These are phyloP conservation scores for Diaporthe australafricana DNA, from an alignment of 2,329 filamentous ascomycete genomes.

Conservation along the genomic window DNA sequence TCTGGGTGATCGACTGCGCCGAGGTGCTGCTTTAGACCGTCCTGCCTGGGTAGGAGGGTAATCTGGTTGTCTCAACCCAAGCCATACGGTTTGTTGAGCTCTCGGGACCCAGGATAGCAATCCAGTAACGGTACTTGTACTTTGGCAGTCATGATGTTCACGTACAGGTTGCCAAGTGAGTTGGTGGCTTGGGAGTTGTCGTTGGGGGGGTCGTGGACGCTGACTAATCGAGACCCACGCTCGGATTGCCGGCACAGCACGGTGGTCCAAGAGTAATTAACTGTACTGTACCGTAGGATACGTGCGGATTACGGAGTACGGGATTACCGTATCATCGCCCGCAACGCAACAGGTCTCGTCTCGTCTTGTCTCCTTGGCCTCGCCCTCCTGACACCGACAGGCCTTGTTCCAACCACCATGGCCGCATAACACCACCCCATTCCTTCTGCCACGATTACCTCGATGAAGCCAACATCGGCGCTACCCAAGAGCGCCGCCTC, in stretches of 20 bases:
- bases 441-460: constrained; percentile 3
- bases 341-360: constrained; percentile 30
- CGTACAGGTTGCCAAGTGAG: too few species aligned
- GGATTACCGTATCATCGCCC: constrained; percentile 24
- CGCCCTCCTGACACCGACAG: constrained; percentile 20
- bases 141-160: too few species aligned
- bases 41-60: background rate
- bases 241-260: constrained; percentile 14
- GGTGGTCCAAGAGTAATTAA: constrained; percentile 5
- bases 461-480: constrained; percentile 35
- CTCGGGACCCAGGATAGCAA: too few species aligned
- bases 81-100: background rate
- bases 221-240: background rate
- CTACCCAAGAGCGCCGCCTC: constrained; percentile 34
- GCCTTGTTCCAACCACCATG: constrained; percentile 9
- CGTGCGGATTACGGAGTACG: constrained; percentile 25
- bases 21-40: background rate
- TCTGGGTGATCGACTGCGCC: background rate
- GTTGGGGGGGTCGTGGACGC: background rate
- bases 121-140: too few species aligned
- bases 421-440: constrained; percentile 21
- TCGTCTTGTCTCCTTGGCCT: constrained; percentile 26
- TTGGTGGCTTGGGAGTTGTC: background rate
- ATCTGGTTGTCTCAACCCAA: too few species aligned
- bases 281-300: too few species aligned